Base-by-base conservation (phyloP, 2,329 filamentous ascomycete species). In the Xylariaceae sp. region DNA sequence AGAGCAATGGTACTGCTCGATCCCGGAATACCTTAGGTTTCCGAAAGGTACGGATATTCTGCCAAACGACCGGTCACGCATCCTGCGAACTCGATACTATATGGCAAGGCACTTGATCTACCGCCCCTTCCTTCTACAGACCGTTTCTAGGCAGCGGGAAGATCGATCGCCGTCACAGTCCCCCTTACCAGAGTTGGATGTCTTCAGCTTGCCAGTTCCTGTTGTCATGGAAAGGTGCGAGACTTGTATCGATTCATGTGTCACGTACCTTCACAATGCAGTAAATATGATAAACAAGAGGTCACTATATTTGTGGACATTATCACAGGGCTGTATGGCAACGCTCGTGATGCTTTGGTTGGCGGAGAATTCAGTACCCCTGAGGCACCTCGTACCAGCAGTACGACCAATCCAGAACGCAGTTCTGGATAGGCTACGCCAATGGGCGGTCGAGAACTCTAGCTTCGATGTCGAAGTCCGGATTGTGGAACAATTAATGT, bases 31-130 rank as follows among this genome's bases (percentile, higher is more conserved):
- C 26, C 53, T 75, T 6, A 68, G 71, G 53, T 91, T 89, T 79
- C 63, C 65, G 0, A 71, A 82, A 11, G 86, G 89, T 46, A 69
- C 72, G 1, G 83, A 88, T 41, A 75, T 76, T 1, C 82, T 86
- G 7, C 76, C 86, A 1, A 73, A 74, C 2, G 82, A 90, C 57
- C 87, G 90, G 57, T 86, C 89, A 33, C 78, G 81, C 26, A 86
- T 88, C n/a, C 78, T 91, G 64, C 82, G 88, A 34, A 85, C 85
- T 4, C 90, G 91, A 66, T 91, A 90, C 68, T 91, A 89, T 65
- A 87, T 87, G 53, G 87, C 86, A 1, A 79, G 81, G 17, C 89
- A 91, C 63, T 84, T 91, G 64, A 88, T 90, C 56, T 81, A 89
- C 67, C 81, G 57, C 31, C 57, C 57, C 4, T 60, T 60, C n/a